Conservation (phyloP, 78 protist genomes). For the Monosiga brevicollis region DNA sequence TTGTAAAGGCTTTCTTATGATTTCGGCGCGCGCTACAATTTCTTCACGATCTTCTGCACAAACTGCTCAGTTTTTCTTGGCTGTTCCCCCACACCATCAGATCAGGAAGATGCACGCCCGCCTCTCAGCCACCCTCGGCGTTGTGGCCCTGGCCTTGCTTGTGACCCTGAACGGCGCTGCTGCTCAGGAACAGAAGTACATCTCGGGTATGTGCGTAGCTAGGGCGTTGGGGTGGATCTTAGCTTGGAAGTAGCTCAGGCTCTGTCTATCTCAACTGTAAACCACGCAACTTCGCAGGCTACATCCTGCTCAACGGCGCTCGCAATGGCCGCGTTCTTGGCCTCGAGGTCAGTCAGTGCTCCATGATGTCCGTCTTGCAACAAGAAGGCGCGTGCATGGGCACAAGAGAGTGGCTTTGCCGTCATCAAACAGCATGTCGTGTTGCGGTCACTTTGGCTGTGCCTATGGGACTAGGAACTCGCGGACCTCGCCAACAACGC, state of each 20-base stretch:
- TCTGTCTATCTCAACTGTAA: neutral
- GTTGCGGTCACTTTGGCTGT: too few species aligned
- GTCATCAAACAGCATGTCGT: too few species aligned
- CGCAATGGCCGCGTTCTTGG: neutral
- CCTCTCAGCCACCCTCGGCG: too few species aligned
- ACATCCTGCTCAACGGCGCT: neutral
- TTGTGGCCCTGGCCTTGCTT: neutral
- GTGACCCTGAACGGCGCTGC: neutral
- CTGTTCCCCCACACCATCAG: neutral
- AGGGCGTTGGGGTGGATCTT: neutral
- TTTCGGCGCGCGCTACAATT: too few species aligned
- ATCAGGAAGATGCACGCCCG: neutral
- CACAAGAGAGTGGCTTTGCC: too few species aligned
- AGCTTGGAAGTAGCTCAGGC: neutral
- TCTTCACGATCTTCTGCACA: too few species aligned
- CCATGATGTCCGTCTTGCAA: too few species aligned
- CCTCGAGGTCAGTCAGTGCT: too few species aligned
- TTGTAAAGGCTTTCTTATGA: too few species aligned
- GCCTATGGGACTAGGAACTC: too few species aligned
- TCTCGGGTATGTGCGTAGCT: neutral
- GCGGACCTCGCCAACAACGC: neutral
- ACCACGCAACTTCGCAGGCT: neutral
- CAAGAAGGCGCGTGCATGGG: too few species aligned
- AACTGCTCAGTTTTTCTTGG: neutral
- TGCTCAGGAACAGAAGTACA: neutral